Evolutionary conservation across 2,329 filamentous ascomycete species (phyloP), one percentile per base, ranked within the genome.

Genomic region (Chalaropsis thielavioides): DNA sequence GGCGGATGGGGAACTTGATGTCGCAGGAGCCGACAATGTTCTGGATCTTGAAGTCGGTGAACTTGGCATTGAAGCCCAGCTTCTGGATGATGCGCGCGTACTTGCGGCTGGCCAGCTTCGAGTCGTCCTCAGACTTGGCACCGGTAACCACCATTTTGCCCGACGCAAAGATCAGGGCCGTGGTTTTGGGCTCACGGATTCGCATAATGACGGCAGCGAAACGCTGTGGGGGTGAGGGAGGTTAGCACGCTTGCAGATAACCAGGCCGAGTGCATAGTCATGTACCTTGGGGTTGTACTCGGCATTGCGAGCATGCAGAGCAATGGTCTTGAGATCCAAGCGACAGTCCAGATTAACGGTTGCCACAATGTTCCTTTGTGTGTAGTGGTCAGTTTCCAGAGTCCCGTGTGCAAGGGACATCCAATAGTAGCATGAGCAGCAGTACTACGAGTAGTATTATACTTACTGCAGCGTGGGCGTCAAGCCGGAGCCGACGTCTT

Each of bases 81-180:
- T 99, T 99, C 82, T 99, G 94, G 72, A 99, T 97, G 76, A 99
- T 97, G 73, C 94, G 92, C 63, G 94, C 94, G 74, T 97, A 97
- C 78, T 99, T 99, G 78, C 92, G 87, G 67, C 89, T 94, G 8
- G 94, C 94, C 72, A 99, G 86, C 80, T 96, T 96, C 67, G 90
- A 95, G 75, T 97, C 94, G 75, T 97, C 94, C 74, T 97, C 94
- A 1, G 90, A 95, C 78, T 97, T 97, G 69, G 92, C 92, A 79
- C 92, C 92, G 64, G 94, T 97, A 17, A 97, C 94, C 59, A 97
- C 94, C 94, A 99, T 97, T 84, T 99, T 99, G 77, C 94, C 94
- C 1, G 89, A 95, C 67, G 94, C 94, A 72, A 99, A 99, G 80
- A 99, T 97, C 66, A 99, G 79, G 5, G 94, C 94, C 1, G 94